Percentiles rank a stretch among this genome's conserved stretches.
These are phyloP conservation scores for Hygrocybe coccinea DNA, from an alignment of 768 basidiomycete species.

Conservation along the genomic window DNA sequence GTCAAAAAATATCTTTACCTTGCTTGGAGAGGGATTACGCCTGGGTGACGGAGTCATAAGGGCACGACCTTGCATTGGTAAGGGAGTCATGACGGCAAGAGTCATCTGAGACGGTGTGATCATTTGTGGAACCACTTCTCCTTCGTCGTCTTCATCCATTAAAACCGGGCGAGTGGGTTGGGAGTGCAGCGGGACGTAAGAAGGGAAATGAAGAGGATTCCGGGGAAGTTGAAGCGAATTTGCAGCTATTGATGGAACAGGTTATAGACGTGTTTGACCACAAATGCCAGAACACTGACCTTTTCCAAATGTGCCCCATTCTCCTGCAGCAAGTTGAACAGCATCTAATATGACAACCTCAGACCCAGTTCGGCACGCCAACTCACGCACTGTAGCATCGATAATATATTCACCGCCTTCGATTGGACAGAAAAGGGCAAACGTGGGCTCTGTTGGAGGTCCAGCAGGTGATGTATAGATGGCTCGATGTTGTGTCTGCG, in stretches of 20 bases:
- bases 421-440: constrained; percentile 85
- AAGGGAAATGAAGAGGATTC: constrained; percentile 71
- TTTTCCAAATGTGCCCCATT: constrained; percentile 80
- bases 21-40: constrained; percentile 45
- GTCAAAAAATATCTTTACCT: constrained; percentile 70
- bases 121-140: constrained; percentile 29
- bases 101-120: constrained; percentile 39
- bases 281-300: constrained; percentile 36
- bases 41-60: constrained; percentile 40
- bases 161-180: constrained; percentile 20
- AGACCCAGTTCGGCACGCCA: constrained; percentile 66
- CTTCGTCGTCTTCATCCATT: constrained; percentile 45
- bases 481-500: constrained; percentile 74
- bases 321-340: constrained; percentile 81
- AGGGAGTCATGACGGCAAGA: constrained; percentile 38
- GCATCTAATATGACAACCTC: constrained; percentile 84
- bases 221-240: constrained; percentile 59
- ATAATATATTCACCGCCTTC: constrained; percentile 42
- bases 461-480: constrained; percentile 51
- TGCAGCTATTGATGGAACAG: constrained; percentile 47
- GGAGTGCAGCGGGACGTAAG: constrained; percentile 21
- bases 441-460: constrained; percentile 66
- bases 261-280: not conserved
- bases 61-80: constrained; percentile 34
- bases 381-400: constrained; percentile 70